Evolutionary conservation across 306 rosid species (phyloP).

Genomic region (Clitoria ternatea): DNA sequence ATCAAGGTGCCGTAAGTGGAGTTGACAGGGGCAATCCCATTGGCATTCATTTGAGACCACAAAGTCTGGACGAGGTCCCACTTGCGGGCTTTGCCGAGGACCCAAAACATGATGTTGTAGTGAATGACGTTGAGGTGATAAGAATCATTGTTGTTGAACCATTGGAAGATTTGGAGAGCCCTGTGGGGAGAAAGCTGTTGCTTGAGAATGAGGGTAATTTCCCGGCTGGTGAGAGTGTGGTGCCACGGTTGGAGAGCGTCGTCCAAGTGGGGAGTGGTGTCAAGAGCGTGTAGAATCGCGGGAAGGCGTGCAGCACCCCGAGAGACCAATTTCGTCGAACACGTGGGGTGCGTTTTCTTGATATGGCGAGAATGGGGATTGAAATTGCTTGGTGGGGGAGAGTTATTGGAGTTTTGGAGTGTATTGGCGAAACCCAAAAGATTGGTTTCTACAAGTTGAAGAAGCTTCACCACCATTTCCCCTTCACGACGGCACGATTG

Average conservation of each 20-base stretch:
- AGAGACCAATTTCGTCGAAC: slow-evolving; percentile 59
- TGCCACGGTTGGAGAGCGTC: slow-evolving; percentile 62
- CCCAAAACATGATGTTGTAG: slow-evolving; percentile 62
- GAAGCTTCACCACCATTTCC: slow-evolving; percentile 51
- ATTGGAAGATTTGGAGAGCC: slow-evolving; percentile 61
- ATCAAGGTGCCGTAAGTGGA: slow-evolving; percentile 82
- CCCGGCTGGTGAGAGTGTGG: slow-evolving; percentile 46
- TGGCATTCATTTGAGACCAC: slow-evolving; percentile 66
- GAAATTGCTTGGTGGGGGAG: too few relatives aligned
- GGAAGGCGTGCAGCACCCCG: slow-evolving; percentile 71
- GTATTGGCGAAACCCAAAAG: slow-evolving; percentile 26
- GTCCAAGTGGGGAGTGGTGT: slow-evolving; percentile 53
- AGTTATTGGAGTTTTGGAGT: too few relatives aligned
- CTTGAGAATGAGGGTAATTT: slow-evolving; percentile 70
- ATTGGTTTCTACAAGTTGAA: slow-evolving; percentile 39
- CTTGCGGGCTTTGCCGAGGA: slow-evolving; percentile 55
- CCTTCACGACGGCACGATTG: not conserved
- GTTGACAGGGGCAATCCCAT: slow-evolving; percentile 61
- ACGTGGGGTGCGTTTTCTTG: slow-evolving; percentile 46
- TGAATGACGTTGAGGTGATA: slow-evolving; percentile 74
- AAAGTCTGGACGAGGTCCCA: slow-evolving; percentile 56
- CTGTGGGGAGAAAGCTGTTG: slow-evolving; percentile 64
- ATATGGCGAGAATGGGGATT: too few relatives aligned
- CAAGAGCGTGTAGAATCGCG: slow-evolving; percentile 49
- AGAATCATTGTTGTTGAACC: slow-evolving; percentile 63